Conservation (phyloP, 2,329 filamentous ascomycete species). For the Colletotrichum noveboracense region DNA sequence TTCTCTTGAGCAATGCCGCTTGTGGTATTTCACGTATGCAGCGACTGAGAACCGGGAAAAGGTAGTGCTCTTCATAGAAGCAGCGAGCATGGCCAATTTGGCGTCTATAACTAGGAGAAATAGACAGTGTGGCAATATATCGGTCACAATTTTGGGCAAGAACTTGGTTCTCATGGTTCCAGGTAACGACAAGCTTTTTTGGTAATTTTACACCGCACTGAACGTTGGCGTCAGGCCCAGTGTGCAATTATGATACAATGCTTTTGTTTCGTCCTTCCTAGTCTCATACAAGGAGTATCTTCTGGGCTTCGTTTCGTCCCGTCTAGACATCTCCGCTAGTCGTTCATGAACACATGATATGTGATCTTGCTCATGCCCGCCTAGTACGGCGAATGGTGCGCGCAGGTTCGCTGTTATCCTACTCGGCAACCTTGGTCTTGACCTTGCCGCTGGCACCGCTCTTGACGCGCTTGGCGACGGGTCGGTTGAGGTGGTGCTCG, state of each 20-base stretch:
- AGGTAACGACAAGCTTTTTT: background rate
- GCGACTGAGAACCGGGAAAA: background rate
- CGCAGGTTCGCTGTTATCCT: background rate
- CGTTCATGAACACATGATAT: background rate
- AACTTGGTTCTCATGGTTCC: background rate
- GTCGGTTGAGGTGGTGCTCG: conserved; percentile 85
- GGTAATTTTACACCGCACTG: background rate
- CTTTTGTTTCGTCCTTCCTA: background rate
- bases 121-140: background rate
- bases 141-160: background rate
- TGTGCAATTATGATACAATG: conserved; percentile 14
- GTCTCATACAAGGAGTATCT: background rate
- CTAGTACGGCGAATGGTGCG: background rate
- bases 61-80: background rate
- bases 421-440: conserved; percentile 22
- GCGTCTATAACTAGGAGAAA: background rate
- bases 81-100: background rate
- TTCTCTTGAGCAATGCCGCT: background rate
- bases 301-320: background rate
- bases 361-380: background rate
- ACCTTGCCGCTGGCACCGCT: conserved; percentile 54
- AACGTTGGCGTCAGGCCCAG: background rate
- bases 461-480: conserved; percentile 73
- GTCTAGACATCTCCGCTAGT: background rate
- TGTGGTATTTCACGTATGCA: background rate